Evolutionary conservation across 192 early-diverging fungal species (phyloP), one percentile per base, ranked within the genome.

Genomic region (Entrophospora sp.): DNA sequence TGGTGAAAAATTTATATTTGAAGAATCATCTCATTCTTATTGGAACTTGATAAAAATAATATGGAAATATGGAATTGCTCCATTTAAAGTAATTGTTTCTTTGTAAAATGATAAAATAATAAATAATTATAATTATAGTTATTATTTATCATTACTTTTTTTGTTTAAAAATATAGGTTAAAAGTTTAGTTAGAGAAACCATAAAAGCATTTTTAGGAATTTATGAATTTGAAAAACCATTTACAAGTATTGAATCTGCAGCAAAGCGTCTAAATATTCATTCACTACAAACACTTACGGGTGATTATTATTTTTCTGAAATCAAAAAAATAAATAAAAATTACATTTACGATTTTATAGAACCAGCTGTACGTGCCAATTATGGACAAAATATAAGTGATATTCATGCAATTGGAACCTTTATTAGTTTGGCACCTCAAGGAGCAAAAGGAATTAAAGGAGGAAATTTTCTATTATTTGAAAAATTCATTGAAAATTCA

Each of bases 391-490:
- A 82, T 68, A 32, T 86, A n/a, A 64, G 79, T 25, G 57, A 68
- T 14, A 72, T 85, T 5, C 83, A 88, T 67, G 78, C 83, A 3
- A 31, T 88, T 1, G 86, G 78, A 12, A 75, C 79, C 0, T 65
- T 81, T 42, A 81, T 87, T 14, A 76, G 81, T 27, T 76, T 86
- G 66, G 76, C 76, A 13, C 76, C 81, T 3, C 34, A 76, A 18
- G 74, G 78, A 35, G 72, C 74, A 2, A 72, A 79, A 16, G 68
- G 70, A 18, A 51, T 86, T 48, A 61, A 77, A 27, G 80, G 71
- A 7, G 86, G 86, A 12, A 88, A 88, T 68, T 79, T 69, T 24
- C 74, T 74, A 27, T 75, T 88, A 18, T 85, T 84, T 75, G 81
- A 86, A 57, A 73, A 79, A 4, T 83, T 85, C 71, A 69, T 79